phyloP scores from a whole-genome alignment of 768 basidiomycete genomes.

The Lyophyllum atratum region DNA sequence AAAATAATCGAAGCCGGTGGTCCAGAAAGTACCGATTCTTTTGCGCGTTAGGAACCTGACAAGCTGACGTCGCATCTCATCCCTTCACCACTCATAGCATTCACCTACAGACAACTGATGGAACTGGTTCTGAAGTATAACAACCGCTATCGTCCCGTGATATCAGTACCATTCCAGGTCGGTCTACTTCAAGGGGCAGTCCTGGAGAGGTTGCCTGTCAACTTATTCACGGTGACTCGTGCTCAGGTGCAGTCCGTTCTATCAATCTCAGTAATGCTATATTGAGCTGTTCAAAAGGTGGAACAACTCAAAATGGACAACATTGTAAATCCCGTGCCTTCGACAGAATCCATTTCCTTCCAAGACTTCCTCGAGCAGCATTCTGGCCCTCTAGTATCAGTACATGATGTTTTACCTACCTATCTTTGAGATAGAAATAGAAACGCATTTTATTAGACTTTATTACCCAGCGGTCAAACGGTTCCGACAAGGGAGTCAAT shows the following conservation, averaged over 20 bases:
- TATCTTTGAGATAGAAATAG: constrained; percentile 38
- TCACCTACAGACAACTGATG: constrained; percentile 71
- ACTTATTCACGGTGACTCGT: constrained; percentile 68
- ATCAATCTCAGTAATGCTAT: background rate
- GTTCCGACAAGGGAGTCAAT: background rate
- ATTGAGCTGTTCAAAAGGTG: constrained; percentile 39
- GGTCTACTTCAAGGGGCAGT: constrained; percentile 68
- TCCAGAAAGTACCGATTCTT: constrained; percentile 33
- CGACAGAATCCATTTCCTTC: constrained; percentile 34
- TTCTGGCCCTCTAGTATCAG: constrained; percentile 43
- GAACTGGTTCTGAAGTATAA: constrained; percentile 58
- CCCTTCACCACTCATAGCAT: too few species aligned
- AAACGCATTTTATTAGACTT: background rate
- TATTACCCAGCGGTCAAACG: background rate
- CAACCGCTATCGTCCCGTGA: constrained; percentile 52
- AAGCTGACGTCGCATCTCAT: background rate
- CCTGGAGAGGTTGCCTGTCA: constrained; percentile 62
- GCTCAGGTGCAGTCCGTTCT: constrained; percentile 50
- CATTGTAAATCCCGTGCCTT: constrained; percentile 36
- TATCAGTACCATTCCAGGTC: constrained; percentile 64
- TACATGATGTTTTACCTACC: constrained; percentile 56
- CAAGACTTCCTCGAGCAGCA: constrained; percentile 39
- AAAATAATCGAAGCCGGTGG: constrained; percentile 50
- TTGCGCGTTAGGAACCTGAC: background rate
- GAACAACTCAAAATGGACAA: constrained; percentile 66